Evolutionary conservation across 2,329 filamentous ascomycete species (phyloP).

Genomic region (Alternaria metachromatica): DNA sequence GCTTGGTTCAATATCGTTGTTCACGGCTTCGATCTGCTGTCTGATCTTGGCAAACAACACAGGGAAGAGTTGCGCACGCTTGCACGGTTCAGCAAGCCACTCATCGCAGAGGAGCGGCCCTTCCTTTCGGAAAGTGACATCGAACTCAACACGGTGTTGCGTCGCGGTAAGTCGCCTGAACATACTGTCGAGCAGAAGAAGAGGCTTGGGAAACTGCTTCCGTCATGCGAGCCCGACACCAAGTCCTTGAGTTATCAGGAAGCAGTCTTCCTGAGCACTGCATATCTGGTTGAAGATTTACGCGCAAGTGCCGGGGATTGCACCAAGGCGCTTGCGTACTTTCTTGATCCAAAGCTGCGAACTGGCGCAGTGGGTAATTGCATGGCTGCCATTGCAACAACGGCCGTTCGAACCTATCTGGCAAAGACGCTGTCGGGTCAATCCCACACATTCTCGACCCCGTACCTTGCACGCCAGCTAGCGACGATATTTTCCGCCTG

Average conservation of each 20-base stretch:
- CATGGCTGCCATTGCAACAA: slow-evolving; percentile 68
- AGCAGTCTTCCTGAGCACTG: slow-evolving; percentile 88
- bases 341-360: slow-evolving; percentile 85
- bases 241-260: slow-evolving; percentile 86
- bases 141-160: slow-evolving; percentile 90
- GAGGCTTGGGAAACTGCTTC: slow-evolving; percentile 74
- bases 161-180: slow-evolving; percentile 82
- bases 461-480: slow-evolving; percentile 87
- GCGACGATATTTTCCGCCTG: slow-evolving; percentile 85
- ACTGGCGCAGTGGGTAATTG: slow-evolving; percentile 66
- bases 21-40: slow-evolving; percentile 83
- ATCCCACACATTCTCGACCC: slow-evolving; percentile 82
- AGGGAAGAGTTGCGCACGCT: slow-evolving; percentile 80
- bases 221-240: slow-evolving; percentile 78
- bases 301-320: slow-evolving; percentile 88
- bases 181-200: slow-evolving; percentile 82
- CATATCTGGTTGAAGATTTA: slow-evolving; percentile 86
- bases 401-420: slow-evolving; percentile 81
- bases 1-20: slow-evolving; percentile 98
- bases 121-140: slow-evolving; percentile 96
- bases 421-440: slow-evolving; percentile 74
- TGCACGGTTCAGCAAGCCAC: slow-evolving; percentile 83
- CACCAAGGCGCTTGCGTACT: slow-evolving; percentile 88
- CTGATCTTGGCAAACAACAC: slow-evolving; percentile 75
- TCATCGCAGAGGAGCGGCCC: slow-evolving; percentile 86